Evolutionary conservation across 2,329 filamentous ascomycete species (phyloP).

Genomic region (Colletotrichum aenigma): DNA sequence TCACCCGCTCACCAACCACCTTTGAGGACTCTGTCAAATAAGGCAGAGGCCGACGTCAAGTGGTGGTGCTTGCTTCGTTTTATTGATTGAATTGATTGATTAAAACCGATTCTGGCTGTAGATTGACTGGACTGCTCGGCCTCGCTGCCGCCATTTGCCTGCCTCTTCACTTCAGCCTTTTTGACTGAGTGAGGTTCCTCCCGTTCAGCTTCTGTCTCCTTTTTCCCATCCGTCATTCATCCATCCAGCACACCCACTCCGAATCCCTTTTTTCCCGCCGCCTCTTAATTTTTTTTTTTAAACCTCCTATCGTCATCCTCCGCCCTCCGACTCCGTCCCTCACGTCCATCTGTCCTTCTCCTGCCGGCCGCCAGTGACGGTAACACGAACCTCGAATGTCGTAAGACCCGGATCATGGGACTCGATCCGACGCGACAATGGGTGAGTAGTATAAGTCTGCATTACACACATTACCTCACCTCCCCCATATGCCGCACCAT

Average conservation of each 20-base stretch:
- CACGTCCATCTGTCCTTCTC: not conserved
- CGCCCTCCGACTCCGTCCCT: not conserved
- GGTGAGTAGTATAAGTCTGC: slow-evolving; percentile 29
- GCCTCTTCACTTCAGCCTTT: not conserved
- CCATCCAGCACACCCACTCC: not conserved
- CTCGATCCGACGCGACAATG: slow-evolving; percentile 36
- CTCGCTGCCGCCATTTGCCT: not conserved
- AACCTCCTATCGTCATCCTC: not conserved
- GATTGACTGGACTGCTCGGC: not conserved
- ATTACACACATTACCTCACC: not conserved
- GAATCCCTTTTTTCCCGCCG: not conserved
- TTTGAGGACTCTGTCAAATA: not conserved
- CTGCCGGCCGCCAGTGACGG: not conserved
- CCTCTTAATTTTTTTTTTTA: not conserved
- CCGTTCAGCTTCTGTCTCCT: not conserved
- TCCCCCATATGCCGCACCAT: not conserved
- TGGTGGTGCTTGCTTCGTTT: slow-evolving; percentile 5
- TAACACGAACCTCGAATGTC: slow-evolving; percentile 19
- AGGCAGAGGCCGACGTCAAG: not conserved
- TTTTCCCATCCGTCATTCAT: not conserved
- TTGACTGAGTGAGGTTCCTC: not conserved
- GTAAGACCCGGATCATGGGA: slow-evolving; percentile 35
- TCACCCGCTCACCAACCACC: not conserved
- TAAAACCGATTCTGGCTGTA: not conserved
- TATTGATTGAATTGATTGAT: slow-evolving; percentile 8